phyloP scores from a whole-genome alignment of 169 alveolate species.

The Theileria parva region DNA sequence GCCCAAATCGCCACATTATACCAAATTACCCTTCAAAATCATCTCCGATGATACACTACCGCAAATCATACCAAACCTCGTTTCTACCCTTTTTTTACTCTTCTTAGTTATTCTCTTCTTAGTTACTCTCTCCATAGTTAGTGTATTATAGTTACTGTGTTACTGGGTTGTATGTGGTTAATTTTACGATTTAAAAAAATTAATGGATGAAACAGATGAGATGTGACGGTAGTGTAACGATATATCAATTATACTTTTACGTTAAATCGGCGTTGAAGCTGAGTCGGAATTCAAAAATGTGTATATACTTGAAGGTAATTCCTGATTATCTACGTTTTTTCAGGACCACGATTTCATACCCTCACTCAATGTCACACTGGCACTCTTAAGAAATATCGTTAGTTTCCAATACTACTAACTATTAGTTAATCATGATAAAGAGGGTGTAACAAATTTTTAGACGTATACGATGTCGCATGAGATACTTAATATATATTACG shows the following conservation, averaged over 20 bases:
- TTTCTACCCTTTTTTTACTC: not conserved
- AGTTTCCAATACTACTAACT: too few species aligned
- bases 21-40: constrained; percentile 12
- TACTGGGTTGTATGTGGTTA: too few species aligned
- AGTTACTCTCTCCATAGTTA: too few species aligned
- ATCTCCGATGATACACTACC: constrained; percentile 18
- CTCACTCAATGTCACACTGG: constrained; percentile 27
- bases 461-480: constrained; percentile 28
- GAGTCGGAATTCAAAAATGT: not conserved
- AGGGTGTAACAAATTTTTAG: constrained; percentile 4
- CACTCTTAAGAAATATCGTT: constrained; percentile 32
- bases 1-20: constrained; percentile 14
- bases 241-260: constrained; percentile 29
- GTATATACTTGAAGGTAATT: constrained; percentile 27
- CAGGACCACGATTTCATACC: constrained; percentile 20
- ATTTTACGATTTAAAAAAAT: too few species aligned
- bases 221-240: constrained; percentile 26
- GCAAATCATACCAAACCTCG: constrained; percentile 26
- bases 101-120: too few species aligned
- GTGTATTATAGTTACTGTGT: too few species aligned
- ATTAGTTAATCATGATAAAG: too few species aligned
- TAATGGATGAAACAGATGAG: not conserved
- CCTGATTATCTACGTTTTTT: not conserved
- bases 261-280: constrained; percentile 14
- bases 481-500: constrained; percentile 21